Base-by-base conservation (phyloP, 2,329 filamentous ascomycete genomes). In the Aspergillus floridensis region DNA sequence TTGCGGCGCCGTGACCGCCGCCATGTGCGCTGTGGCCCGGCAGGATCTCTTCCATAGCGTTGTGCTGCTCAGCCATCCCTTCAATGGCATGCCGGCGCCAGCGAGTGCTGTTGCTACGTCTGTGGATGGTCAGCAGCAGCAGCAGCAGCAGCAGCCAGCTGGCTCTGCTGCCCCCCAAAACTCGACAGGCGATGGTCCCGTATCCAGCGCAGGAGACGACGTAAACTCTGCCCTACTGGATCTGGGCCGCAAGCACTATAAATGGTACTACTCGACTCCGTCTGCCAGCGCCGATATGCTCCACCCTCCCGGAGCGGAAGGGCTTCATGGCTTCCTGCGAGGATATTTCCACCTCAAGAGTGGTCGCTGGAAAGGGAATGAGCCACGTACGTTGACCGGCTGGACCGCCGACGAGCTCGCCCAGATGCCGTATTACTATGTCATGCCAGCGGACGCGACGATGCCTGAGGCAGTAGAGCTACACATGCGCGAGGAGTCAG, bases 301-400 rank as follows among this genome's bases (percentile, higher is more conserved):
- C 16, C n/a, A 71, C 64, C 2, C 49, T 63, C 7, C 67, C 71
- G 0, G 66, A 7, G 12, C 74, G 0, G 80, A 84, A 3, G 83
- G 84, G 2, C 76, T 90, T 12, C 77, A 81, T n/a, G 71, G 72
- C 1, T 90, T 89, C 61, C 76, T 90, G 1, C 80, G 86, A 10
- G 86, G 87, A 3, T 90, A 90, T 68, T 85, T 89, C 63, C 82
- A 89, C 67, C 78, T 90, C 51, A 90, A 90, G 70, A 86, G 84
- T 56, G 86, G 83, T 5, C 81, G 83, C 57, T 89, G 84, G 84
- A 67, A 72, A 4, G 76, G 78, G 4, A 86, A 86, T 65, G 66
- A 79, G 1, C 85, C 87, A 0, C 75, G 77, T 31, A 80, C 84
- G 0, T 75, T 90, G 5, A 63, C 75, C 12, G 76, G 73, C 2